Conservation (phyloP, 179 eudicot genomes). For the Vitellaria paradoxa region DNA sequence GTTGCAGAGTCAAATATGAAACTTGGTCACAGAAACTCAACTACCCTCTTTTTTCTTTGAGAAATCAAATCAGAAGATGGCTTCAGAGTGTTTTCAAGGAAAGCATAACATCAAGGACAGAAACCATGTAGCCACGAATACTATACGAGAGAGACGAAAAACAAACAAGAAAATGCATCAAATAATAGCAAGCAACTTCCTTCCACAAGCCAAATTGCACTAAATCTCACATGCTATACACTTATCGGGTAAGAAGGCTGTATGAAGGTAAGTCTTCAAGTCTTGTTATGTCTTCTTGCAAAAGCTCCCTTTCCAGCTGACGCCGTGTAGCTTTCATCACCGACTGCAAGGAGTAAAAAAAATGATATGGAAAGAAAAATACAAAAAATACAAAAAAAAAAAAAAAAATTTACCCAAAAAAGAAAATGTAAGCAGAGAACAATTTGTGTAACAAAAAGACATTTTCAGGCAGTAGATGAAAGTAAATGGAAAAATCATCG, state of each 20-base stretch:
- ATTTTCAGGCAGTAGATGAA: neutral
- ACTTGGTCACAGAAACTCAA: neutral
- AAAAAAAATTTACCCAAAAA: neutral
- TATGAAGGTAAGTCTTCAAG: constrained; percentile 90
- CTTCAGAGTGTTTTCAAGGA: neutral
- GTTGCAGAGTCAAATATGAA: neutral
- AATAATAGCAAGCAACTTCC: constrained; percentile 3
- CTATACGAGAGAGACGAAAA: neutral
- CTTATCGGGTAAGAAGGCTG: constrained; percentile 57
- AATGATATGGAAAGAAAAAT: neutral
- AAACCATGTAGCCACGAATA: constrained; percentile 1
- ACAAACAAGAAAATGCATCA: constrained; percentile 24
- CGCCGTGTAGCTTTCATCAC: constrained; percentile 97
- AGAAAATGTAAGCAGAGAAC: neutral
- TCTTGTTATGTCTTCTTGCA: constrained; percentile 67
- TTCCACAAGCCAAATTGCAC: constrained; percentile 8
- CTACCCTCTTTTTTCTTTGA: neutral
- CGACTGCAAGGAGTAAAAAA: constrained; percentile 34
- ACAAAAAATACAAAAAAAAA: neutral
- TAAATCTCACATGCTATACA: neutral
- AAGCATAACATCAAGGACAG: neutral
- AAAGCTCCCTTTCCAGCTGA: constrained; percentile 83
- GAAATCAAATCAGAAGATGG: neutral
- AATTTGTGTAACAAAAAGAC: neutral
- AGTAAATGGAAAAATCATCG: neutral